Evolutionary conservation across 805 yeast genomes (phyloP).

Genomic region (Cyberlindnera euphorbiae): DNA sequence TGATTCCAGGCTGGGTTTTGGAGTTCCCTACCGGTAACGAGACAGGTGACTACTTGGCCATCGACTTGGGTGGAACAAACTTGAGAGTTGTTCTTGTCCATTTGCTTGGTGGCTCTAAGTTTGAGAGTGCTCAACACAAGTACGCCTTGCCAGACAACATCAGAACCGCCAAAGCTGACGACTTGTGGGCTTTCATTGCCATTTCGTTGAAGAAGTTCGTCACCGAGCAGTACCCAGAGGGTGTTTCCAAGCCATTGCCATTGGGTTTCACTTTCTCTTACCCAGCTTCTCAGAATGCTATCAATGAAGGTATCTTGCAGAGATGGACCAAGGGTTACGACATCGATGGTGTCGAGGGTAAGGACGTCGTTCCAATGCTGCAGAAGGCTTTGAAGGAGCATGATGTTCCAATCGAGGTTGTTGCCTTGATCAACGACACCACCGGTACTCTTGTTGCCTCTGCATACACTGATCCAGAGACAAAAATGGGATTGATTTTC

Average conservation of each 20-base stretch:
- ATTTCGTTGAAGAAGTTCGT: constrained; percentile 69
- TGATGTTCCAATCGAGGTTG: constrained; percentile 75
- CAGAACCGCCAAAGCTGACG: constrained; percentile 75
- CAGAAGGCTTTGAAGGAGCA: constrained; percentile 64
- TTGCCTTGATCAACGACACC: constrained; percentile 93
- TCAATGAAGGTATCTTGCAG: constrained; percentile 83
- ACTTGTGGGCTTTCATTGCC: constrained; percentile 84
- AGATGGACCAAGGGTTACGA: constrained; percentile 98
- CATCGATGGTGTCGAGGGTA: constrained; percentile 88
- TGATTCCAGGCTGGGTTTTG: constrained; percentile 97
- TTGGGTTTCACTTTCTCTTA: constrained; percentile 94
- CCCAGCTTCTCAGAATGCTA: constrained; percentile 80
- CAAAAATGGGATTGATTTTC: constrained; percentile 92
- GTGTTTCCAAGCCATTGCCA: constrained; percentile 56
- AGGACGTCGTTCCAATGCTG: constrained; percentile 89
- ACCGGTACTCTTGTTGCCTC: constrained; percentile 97
- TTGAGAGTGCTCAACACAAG: constrained; percentile 83
- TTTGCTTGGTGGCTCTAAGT: constrained; percentile 76
- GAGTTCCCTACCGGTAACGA: constrained; percentile 91
- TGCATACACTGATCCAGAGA: constrained; percentile 80
- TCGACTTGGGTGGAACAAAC: constrained; percentile 97
- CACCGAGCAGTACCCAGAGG: constrained; percentile 62
- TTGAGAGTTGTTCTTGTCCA: constrained; percentile 86
- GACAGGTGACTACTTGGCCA: constrained; percentile 83
- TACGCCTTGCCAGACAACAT: constrained; percentile 71